These are phyloP conservation scores for Hapsidospora chrysogenum DNA, from an alignment of 495 filamentous ascomycete genomes.

Conservation along the genomic window DNA sequence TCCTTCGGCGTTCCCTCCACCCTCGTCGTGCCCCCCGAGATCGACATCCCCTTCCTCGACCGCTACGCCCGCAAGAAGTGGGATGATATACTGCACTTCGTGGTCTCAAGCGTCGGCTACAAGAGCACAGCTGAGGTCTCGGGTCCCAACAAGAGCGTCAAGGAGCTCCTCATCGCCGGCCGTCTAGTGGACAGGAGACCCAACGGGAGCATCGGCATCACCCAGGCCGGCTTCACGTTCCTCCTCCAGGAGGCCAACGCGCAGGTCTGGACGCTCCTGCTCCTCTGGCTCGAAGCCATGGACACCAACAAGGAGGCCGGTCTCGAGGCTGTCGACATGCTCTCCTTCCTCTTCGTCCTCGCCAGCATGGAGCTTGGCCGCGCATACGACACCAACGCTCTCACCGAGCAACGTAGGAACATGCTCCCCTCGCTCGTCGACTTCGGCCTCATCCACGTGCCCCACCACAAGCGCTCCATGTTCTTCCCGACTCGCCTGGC, in stretches of 20 bases:
- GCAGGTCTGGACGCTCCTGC: slow-evolving; percentile 88
- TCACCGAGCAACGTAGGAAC: slow-evolving; percentile 64
- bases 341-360: slow-evolving; percentile 93
- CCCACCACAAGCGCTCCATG: slow-evolving; percentile 33
- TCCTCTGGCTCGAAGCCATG: slow-evolving; percentile 83
- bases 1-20: slow-evolving; percentile 78
- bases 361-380: slow-evolving; percentile 81
- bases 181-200: slow-evolving; percentile 54
- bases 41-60: slow-evolving; percentile 61
- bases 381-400: slow-evolving; percentile 64
- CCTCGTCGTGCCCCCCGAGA: slow-evolving; percentile 33
- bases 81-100: slow-evolving; percentile 90
- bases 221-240: slow-evolving; percentile 83
- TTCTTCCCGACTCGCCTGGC: slow-evolving; percentile 93
- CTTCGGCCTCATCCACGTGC: slow-evolving; percentile 72
- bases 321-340: slow-evolving; percentile 81
- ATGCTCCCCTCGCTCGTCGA: slow-evolving; percentile 77
- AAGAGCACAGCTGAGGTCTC: slow-evolving; percentile 12
- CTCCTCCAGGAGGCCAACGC: slow-evolving; percentile 87
- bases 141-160: slow-evolving; percentile 62
- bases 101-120: slow-evolving; percentile 47
- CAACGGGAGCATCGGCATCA: slow-evolving; percentile 47
- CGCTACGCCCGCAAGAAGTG: slow-evolving; percentile 75
- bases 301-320: slow-evolving; percentile 37
- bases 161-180: slow-evolving; percentile 59